Base-by-base conservation (phyloP, 139 green algal genomes). In the Tetraselmis striata region DNA sequence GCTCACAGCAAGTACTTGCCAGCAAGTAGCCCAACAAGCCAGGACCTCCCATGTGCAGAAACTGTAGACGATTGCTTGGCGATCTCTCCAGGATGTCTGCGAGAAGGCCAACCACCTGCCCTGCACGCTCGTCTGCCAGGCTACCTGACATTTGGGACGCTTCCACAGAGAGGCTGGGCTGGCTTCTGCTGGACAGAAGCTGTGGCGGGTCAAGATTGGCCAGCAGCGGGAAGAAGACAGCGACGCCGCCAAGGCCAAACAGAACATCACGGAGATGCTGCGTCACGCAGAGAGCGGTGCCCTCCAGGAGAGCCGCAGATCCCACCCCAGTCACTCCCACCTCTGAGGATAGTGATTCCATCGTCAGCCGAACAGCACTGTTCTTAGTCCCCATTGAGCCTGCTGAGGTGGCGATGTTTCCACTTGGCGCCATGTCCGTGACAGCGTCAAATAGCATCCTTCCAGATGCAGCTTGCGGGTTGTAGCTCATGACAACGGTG, bases 181-280 rank as follows among this genome's bases (percentile, higher is more conserved):
- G 26, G 2, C 74, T 77, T 2, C 23, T 31, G n/a, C 74, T 77
- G 5, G 74, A 31, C 5, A 18, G 2, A 11, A 29, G 74, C 22
- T 18, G 25, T 18, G 74, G 59, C 30, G 75, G 27, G 1, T 85
- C 81, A 28, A 89, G 76, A 23, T 78, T 58, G 2, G 76, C 76
- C 1, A 88, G 45, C 30, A 92, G 81, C 1, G 89, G 87, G 24
- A 92, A 77, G 29, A 92, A 79, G 0, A 85, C 81, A 0, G 82
- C 25, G 25, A 92, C 75, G 31, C 89, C 89, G 0, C 87, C 87
- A 77, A 92, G 85, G 83, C 87, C 90, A 83, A 87, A 85, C 76
- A 92, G 80, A 31, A 92, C 80, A 79, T 88, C 85, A 1, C 74
- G 75, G 1, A 86, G 82, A 79, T 86, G 83, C 23, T 78, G 77